Percentiles rank a stretch among this genome's conserved stretches.
Evolutionary conservation across 257 asterid genomes (phyloP).

Genomic region (Catharanthus roseus): DNA sequence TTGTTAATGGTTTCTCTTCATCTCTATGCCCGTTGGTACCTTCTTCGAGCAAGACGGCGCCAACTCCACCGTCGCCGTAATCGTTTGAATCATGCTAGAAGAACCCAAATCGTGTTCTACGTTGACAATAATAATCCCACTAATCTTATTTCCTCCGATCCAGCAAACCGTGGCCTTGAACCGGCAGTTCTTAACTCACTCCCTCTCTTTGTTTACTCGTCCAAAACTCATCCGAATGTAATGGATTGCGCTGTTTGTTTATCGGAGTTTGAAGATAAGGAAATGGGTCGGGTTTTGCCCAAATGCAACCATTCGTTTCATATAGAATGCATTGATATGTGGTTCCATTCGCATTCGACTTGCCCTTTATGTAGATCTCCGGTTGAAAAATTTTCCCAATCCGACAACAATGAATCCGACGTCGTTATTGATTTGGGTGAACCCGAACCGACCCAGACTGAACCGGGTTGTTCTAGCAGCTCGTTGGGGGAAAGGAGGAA

Average conservation of each 20-base stretch:
- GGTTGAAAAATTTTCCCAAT: constrained; percentile 37
- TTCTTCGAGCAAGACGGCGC: constrained; percentile 48
- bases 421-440: constrained; percentile 12
- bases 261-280: constrained; percentile 63
- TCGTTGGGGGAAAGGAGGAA: constrained; percentile 41
- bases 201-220: constrained; percentile 40
- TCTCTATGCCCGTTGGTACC: constrained; percentile 51
- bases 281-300: constrained; percentile 55
- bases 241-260: constrained; percentile 76
- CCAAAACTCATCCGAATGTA: constrained; percentile 28
- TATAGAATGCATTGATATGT: constrained; percentile 71
- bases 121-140: constrained; percentile 27
- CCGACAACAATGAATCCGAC: constrained; percentile 17
- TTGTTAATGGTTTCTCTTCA: constrained; percentile 60
- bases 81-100: constrained; percentile 18
- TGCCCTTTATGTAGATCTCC: constrained; percentile 83
- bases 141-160: constrained; percentile 1
- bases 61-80: constrained; percentile 51
- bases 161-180: constrained; percentile 54
- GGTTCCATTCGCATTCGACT: constrained; percentile 76
- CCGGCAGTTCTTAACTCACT: constrained; percentile 45
- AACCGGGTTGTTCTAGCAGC: constrained; percentile 33
- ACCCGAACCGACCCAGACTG: constrained; percentile 3
- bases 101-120: constrained; percentile 46
- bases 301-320: constrained; percentile 71